Conservation (phyloP, 768 basidiomycete genomes). For the Austroboletus festivus region DNA sequence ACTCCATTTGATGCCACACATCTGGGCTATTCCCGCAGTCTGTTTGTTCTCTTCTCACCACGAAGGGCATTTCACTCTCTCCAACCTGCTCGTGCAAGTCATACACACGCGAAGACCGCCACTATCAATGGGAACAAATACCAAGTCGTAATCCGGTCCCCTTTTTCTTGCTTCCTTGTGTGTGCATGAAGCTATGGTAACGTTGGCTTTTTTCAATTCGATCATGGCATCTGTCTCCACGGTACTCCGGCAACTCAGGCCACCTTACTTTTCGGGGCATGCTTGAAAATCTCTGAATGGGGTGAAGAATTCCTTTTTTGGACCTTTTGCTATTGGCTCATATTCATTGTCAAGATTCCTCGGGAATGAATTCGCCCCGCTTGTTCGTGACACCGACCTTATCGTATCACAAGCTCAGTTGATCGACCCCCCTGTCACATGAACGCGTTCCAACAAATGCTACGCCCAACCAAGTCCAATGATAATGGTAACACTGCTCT, state of each 20-base stretch:
- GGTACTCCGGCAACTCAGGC: neutral
- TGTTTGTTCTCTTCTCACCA: slow-evolving; percentile 1
- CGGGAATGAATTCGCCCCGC: slow-evolving; percentile 14
- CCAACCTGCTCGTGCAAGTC: neutral
- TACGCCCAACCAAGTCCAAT: neutral
- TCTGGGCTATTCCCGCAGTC: slow-evolving; percentile 1
- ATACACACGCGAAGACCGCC: neutral
- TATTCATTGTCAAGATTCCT: neutral
- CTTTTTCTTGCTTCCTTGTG: neutral
- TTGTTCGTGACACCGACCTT: slow-evolving; percentile 3
- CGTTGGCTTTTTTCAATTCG: slow-evolving; percentile 1
- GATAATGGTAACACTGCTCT: neutral
- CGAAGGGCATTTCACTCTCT: neutral
- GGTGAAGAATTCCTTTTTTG: neutral
- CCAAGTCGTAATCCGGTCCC: neutral
- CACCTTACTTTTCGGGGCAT: neutral
- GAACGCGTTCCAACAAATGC: slow-evolving; percentile 11
- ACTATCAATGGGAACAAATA: neutral
- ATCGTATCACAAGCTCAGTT: slow-evolving; percentile 9
- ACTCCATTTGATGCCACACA: too few relatives aligned
- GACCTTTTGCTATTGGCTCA: neutral
- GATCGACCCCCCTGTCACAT: slow-evolving; percentile 13
- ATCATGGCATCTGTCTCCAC: neutral
- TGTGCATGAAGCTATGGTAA: neutral
- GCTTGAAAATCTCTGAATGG: neutral